phyloP scores from a whole-genome alignment of 768 basidiomycete species.

The Tricholoma sp. region DNA sequence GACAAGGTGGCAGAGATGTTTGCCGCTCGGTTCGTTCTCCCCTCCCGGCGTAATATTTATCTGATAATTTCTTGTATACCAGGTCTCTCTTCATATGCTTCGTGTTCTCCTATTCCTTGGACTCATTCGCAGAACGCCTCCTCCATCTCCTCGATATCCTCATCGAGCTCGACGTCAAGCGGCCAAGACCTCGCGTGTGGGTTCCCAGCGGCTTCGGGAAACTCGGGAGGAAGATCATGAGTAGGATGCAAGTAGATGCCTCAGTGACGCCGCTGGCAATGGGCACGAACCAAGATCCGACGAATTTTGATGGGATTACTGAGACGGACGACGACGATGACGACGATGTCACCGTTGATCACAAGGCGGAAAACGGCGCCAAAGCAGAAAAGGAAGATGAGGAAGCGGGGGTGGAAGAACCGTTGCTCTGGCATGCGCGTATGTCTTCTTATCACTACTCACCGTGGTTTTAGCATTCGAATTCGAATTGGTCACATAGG shows the following conservation, averaged over 20 bases:
- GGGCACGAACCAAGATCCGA: slow-evolving; percentile 33
- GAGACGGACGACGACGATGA: slow-evolving; percentile 11
- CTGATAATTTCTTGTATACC: not conserved
- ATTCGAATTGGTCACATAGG: slow-evolving; percentile 1
- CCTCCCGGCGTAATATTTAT: not conserved
- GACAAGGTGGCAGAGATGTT: slow-evolving; percentile 27
- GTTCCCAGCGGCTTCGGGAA: slow-evolving; percentile 37
- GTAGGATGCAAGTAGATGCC: slow-evolving; percentile 19
- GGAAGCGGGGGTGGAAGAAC: slow-evolving; percentile 13
- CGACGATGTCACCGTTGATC: slow-evolving; percentile 10
- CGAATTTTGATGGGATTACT: slow-evolving; percentile 17
- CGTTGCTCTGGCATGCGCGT: slow-evolving; percentile 8
- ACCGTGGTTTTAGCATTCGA: not conserved
- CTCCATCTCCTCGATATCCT: slow-evolving; percentile 26
- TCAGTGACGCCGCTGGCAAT: slow-evolving; percentile 26
- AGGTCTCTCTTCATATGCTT: slow-evolving; percentile 43
- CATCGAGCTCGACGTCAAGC: slow-evolving; percentile 28
- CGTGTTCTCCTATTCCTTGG: slow-evolving; percentile 38
- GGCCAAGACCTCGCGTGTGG: slow-evolving; percentile 36
- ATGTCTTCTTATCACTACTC: not conserved
- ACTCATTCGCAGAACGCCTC: slow-evolving; percentile 34
- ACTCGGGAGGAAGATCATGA: slow-evolving; percentile 29
- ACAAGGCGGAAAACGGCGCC: not conserved
- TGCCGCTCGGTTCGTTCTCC: slow-evolving; percentile 28
- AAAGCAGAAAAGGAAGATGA: not conserved